phyloP scores from a whole-genome alignment of 257 asterid genomes.

The Fraxinus cuspidata region DNA sequence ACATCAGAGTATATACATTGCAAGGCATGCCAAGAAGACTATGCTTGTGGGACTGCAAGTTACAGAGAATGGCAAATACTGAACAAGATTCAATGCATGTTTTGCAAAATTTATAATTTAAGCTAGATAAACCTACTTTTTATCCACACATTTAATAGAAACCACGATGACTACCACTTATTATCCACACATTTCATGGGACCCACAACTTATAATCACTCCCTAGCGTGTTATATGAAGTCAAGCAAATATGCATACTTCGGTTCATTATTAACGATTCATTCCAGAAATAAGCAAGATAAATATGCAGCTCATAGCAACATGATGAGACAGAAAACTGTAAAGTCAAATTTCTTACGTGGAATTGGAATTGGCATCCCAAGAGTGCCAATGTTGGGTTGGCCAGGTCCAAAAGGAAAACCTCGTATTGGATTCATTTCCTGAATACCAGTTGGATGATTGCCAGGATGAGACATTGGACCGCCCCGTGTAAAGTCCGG shows the following conservation, averaged over 20 bases:
- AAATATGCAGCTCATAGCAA: not conserved
- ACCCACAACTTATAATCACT: too few relatives aligned
- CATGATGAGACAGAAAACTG: not conserved
- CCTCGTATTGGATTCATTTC: slow-evolving; percentile 64
- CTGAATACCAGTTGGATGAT: slow-evolving; percentile 51
- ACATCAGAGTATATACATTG: not conserved
- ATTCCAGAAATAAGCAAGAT: too few relatives aligned
- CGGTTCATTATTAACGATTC: not conserved
- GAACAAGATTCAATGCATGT: not conserved
- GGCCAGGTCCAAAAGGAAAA: slow-evolving; percentile 56
- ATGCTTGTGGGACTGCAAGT: not conserved
- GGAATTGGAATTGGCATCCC: slow-evolving; percentile 63
- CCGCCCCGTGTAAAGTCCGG: slow-evolving; percentile 47
- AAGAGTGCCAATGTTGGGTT: slow-evolving; percentile 44
- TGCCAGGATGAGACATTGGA: slow-evolving; percentile 53
- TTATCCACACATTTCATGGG: too few relatives aligned
- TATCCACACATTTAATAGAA: too few relatives aligned
- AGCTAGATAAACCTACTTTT: too few relatives aligned
- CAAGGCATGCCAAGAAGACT: not conserved
- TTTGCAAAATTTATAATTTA: too few relatives aligned
- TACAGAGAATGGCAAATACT: not conserved
- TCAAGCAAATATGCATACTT: not conserved
- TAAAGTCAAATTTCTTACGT: slow-evolving; percentile 7
- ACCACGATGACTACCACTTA: too few relatives aligned
- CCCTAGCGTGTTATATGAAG: not conserved